Evolutionary conservation across 345 rosid species (phyloP).

Genomic region (Eucalyptus curtisii): DNA sequence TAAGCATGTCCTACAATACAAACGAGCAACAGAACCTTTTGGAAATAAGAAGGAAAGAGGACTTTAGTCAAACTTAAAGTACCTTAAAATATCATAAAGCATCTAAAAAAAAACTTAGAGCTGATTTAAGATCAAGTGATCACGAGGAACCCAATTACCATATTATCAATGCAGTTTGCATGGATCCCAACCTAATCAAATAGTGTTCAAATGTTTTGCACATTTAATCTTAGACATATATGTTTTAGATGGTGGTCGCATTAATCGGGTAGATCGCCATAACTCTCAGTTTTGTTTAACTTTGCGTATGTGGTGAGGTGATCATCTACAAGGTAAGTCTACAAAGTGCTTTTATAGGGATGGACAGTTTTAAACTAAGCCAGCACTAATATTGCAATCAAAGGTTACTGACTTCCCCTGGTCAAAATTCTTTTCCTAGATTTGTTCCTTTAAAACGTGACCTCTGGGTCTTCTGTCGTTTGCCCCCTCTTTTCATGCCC

Average conservation of each 20-base stretch:
- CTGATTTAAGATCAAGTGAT: not conserved
- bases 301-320: not conserved
- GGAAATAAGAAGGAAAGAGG: not conserved
- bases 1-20: not conserved
- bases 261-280: not conserved
- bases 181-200: not conserved
- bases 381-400: not conserved
- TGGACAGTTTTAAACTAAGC: not conserved
- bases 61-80: not conserved
- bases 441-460: not conserved
- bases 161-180: accelerated
- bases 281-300: not conserved
- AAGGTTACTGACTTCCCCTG: not conserved
- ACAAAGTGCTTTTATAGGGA: not conserved
- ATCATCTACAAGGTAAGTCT: not conserved
- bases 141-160: not conserved
- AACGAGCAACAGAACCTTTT: not conserved
- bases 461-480: not conserved
- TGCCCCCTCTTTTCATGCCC: not conserved
- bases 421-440: not conserved
- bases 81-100: not conserved
- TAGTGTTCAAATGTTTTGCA: accelerated
- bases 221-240: not conserved
- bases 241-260: not conserved
- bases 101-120: not conserved